Evolutionary conservation across 805 yeast species (phyloP), one percentile per base, ranked within the genome.

Genomic region (Starmerella vitae): DNA sequence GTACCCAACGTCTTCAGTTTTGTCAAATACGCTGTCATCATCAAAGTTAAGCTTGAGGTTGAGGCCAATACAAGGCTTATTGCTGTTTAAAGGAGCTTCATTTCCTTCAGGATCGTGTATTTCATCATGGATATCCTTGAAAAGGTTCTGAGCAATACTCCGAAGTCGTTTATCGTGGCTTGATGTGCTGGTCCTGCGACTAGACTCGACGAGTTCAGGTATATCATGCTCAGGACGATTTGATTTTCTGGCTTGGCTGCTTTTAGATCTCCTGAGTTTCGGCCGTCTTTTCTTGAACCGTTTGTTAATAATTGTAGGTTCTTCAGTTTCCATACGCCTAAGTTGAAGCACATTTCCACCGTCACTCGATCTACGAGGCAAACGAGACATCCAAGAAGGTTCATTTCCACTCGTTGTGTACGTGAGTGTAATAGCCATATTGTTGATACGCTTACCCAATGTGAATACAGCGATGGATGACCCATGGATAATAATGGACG

Each of bases 361-460:
- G 38, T 79, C 91, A 56, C 83, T 63, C 31, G 78, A 28, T 3
- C 44, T 32, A 0, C 45, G 72, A 24, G 94, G 95, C 50, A 88
- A 68, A 58, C 95, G 75, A 38, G 76, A 70, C 65, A 86, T 73
- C 95, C 96, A 81, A 21, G 79, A 65, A 6, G 77, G 67, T 43
- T 75, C 77, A 19, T 72, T 74, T 20, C 74, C 72, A 20, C 67
- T 69, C 18, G 81, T 74, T 21, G 54, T 51, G 56, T 83, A 78
- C 0, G 96, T 74, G 78, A 86, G 81, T 1, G 95, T 81, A 51
- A 88, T 73, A 1, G 94, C 83, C 77, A 91, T 81, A 37, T 93
- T 78, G 63, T 86, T 85, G 57, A 88, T 69, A 42, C 88, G 79
- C 53, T 77, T 80, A 35, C 98, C 97, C 18, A 78, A 62, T 4